Evolutionary conservation across 768 basidiomycete species (phyloP), one percentile per base, ranked within the genome.

Genomic region (Fomitopsis serialis): DNA sequence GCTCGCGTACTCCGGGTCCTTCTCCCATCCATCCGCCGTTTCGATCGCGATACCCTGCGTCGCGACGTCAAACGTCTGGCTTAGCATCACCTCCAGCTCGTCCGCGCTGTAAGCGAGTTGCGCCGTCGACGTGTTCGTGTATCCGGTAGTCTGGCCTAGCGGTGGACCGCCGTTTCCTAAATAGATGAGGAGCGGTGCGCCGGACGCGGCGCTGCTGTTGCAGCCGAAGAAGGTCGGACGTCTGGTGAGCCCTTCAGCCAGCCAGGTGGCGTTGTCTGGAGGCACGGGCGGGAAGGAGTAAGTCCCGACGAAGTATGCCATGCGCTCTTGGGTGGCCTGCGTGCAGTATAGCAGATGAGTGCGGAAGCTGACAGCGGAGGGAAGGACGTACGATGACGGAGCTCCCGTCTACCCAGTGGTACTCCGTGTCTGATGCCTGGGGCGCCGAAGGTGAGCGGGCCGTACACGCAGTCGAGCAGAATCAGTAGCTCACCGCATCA

Each of bases 161-260:
- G 74, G 74, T 1, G 74, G 66, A 4, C 75, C 77, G 25, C 79
- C 78, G 58, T 78, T 79, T 1, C 82, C 81, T n/a, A 83, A 64
- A 64, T 85, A 85, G 52, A 84, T 72, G 15, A 84, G 58, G 36
- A 83, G 62, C 2, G 82, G 81, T 3, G 71, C 72, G 40, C 58
- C 61, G 44, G 75, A 64, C 2, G 50, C 63, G 15, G 82, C 78
- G 13, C 53, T 32, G 46, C 48, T 53, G 60, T 85, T 70, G 63
- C 90, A 92, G 2, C 90, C 91, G 69, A 90, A 92, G 71, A 92
- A 90, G 0, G 86, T 87, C 2, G 88, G 80, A 24, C 84, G 79
- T 43, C 69, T 70, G 61, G 84, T 88, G 1, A 89, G 75, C 34
- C 87, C 85, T 4, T 77, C 77, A 1, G 69, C 65, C 34, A 85